Evolutionary conservation across 2,329 filamentous ascomycete species (phyloP), one percentile per base, ranked within the genome.

Genomic region (Hypoxylon sp.): DNA sequence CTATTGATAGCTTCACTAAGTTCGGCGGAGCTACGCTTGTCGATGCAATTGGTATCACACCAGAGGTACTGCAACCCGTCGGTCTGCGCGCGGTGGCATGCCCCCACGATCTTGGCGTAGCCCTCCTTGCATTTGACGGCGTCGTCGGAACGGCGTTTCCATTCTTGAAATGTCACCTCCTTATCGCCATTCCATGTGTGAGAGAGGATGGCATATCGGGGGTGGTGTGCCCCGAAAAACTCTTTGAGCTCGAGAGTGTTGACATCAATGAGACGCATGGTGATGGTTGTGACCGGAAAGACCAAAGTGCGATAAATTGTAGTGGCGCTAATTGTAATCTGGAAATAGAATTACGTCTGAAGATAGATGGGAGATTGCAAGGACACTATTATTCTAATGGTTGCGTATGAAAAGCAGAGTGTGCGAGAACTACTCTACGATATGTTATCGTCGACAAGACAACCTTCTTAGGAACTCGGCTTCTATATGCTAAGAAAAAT

Each of bases 21-120:
- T 59, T 81, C 79, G 0, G 77, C 74, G 1, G 76, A 78, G 63
- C 75, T 80, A 1, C 51, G 58, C 68, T 78, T 80, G 69, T 82
- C 77, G 65, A 82, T 81, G 50, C 80, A 81, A 39, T 76, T 77
- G 1, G 79, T 80, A 58, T 81, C 80, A n/a, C 78, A 76, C 79
- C 80, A 81, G 9, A 80, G 66, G 22, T 77, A 80, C 2, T 54
- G 48, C 3, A 75, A 33, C 0, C 72, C 71, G 35, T 80, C 77
- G 0, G 47, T 60, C 0, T 48, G 51, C 0, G 78, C 78, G 6
- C 76, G 78, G 8, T 68, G 59, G 53, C 79, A 81, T 0, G 78
- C 75, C 0, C 69, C 74, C 0, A 74, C 14, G 46, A 81, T 77
- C 67, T 82, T 81, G 44, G 59, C n/a, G 52, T 77, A 81, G 0